These are phyloP conservation scores for Sclerotinia minor DNA, from an alignment of 2,329 filamentous ascomycete genomes.

Conservation along the genomic window DNA sequence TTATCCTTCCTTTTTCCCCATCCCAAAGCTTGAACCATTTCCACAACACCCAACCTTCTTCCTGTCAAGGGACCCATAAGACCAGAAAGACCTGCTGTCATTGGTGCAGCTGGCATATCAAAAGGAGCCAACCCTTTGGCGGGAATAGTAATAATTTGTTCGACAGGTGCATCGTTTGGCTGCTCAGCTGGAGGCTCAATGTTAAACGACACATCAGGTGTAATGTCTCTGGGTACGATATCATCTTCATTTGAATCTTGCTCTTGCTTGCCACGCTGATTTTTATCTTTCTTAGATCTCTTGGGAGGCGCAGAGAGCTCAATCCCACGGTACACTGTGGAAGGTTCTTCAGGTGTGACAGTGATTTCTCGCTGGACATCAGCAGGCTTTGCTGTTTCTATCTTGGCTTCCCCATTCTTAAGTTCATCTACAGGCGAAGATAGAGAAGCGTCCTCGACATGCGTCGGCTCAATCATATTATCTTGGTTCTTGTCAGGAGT, in stretches of 20 bases:
- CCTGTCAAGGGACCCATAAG: slow-evolving; percentile 16
- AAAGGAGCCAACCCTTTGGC: background rate
- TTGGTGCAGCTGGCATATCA: slow-evolving; percentile 7
- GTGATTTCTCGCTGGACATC: background rate
- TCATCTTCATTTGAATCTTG: slow-evolving; percentile 22
- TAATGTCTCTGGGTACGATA: background rate
- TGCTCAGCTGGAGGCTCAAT: background rate
- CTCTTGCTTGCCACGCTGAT: slow-evolving; percentile 9
- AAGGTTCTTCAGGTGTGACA: background rate
- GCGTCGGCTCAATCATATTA: background rate
- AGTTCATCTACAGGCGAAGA: background rate
- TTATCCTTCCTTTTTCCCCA: slow-evolving; percentile 25
- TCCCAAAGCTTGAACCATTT: slow-evolving; percentile 24
- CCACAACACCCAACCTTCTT: slow-evolving; percentile 22
- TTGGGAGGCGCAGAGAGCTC: slow-evolving; percentile 8
- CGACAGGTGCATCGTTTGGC: slow-evolving; percentile 4
- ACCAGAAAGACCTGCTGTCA: slow-evolving; percentile 18
- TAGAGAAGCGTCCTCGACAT: background rate
- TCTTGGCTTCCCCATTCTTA: background rate
- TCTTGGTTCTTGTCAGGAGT: background rate
- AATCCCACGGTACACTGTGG: background rate
- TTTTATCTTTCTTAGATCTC: slow-evolving; percentile 38
- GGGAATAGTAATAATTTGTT: slow-evolving; percentile 18
- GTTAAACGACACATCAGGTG: background rate
- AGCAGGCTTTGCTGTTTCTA: background rate